Base-by-base conservation (phyloP, 345 rosid genomes). In the Bruguiera sexangula region DNA sequence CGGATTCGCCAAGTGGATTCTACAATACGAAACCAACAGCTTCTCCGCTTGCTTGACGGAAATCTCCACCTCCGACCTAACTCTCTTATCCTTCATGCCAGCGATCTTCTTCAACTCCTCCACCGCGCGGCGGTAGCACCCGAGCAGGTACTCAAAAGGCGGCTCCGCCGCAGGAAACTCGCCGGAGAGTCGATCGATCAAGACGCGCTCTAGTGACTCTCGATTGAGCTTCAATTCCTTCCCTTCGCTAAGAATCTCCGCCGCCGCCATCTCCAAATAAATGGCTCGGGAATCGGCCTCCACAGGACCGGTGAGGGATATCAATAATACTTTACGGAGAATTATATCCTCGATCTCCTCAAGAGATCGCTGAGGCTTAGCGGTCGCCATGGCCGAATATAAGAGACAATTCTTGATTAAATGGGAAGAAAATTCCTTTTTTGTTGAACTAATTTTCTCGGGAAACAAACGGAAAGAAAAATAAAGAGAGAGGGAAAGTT, bases 161-260 rank as follows among this genome's bases (percentile, higher is more conserved):
- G 91, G 84, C 36, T 90, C 94, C 0, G 82, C 88, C 31, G 70
- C 31, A 6, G 87, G 80, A 73, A 84, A 91, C 71, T 78, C 63
- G 5, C 96, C 96, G 55, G 92, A 82, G 54, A 96, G 87, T 56
- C 99, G 96, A 77, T 92, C 98, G 27, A 96, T 81, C 6, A 95
- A 71, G 5, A 90, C 83, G 31, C 97, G 81, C 73, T 95, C 99
- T 80, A 90, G 75, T 56, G 89, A 67, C 76, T 89, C 96, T 36
- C 98, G 88, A 46, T 81, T 83, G 36, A 96, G 90, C 52, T 67
- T 78, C 67, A 96, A 73, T 10, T 82, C 86, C 63, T 74, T 87
- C 16, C 96, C 91, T 83, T 96, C 96, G 78, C 99, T 96, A 73
- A 96, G 93, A 78, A 96, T 78, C 83, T 95, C 99, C 2, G 98